Evolutionary conservation across 2,329 filamentous ascomycete genomes (phyloP).

Genomic region (Fusarium sp.): DNA sequence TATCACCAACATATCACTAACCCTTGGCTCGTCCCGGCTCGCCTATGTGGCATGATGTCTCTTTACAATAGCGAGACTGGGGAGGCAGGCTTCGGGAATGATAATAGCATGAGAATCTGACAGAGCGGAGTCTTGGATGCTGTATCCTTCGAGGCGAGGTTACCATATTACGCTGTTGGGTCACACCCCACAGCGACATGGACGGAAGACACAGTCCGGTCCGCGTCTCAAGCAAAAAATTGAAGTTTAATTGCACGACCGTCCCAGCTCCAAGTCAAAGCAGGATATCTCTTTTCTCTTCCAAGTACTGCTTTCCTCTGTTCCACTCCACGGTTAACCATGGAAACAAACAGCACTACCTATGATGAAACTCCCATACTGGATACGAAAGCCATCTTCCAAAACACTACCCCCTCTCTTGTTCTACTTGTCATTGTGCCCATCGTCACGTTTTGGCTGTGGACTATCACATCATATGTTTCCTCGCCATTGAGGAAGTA

Average conservation of each 20-base stretch:
- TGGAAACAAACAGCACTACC: background rate
- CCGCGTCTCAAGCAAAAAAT: background rate
- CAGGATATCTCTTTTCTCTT: background rate
- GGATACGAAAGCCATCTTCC: background rate
- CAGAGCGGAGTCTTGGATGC: background rate
- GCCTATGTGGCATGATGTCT: background rate
- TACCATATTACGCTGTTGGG: background rate
- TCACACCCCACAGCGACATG: background rate
- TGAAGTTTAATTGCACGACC: background rate
- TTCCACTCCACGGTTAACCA: background rate
- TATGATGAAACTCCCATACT: no score
- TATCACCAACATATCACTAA: background rate
- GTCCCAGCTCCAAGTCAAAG: background rate
- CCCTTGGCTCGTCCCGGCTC: background rate
- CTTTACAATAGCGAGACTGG: background rate
- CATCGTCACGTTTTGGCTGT: constrained; percentile 12
- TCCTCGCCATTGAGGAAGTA: constrained; percentile 46
- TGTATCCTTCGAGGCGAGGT: background rate
- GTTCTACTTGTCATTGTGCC: constrained; percentile 12
- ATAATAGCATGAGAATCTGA: no score
- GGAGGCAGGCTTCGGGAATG: no score
- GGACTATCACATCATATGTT: constrained; percentile 23
- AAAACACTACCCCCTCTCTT: background rate
- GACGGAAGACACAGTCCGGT: no score
- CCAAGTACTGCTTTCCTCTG: background rate